Evolutionary conservation across 306 rosid genomes (phyloP).

Genomic region (Vicia faba): DNA sequence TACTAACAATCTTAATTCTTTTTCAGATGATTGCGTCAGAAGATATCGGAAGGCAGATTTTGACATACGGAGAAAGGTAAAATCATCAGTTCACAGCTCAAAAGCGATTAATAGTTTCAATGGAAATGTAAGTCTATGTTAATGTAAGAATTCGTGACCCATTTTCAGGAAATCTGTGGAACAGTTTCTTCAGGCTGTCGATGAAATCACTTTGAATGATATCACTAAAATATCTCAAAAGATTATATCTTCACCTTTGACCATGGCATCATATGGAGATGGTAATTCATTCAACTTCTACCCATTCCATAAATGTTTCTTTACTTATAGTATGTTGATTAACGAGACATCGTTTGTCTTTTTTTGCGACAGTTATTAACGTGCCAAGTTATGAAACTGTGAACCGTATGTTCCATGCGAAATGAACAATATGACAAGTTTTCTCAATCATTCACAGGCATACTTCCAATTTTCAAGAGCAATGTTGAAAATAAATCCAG

Average conservation of each 20-base stretch:
- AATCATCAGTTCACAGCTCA: not conserved
- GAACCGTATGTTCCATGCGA: conserved; percentile 63
- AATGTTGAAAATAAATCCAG: conserved; percentile 42
- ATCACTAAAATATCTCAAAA: conserved; percentile 59
- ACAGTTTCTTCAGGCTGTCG: conserved; percentile 79
- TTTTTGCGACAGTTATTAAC: conserved; percentile 58
- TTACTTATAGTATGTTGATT: not conserved
- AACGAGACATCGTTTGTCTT: not conserved
- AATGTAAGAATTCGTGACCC: not conserved
- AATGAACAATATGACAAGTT: conserved; percentile 46
- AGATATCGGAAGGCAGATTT: conserved; percentile 94
- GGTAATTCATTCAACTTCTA: conserved; percentile 49
- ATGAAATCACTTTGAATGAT: conserved; percentile 73
- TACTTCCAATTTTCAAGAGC: conserved; percentile 36
- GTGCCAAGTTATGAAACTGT: conserved; percentile 87
- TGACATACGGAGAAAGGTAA: conserved; percentile 96
- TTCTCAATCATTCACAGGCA: conserved; percentile 1
- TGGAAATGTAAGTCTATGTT: conserved; percentile 7
- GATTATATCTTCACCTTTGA: conserved; percentile 88
- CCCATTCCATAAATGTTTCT: conserved; percentile 7
- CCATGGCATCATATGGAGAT: conserved; percentile 92
- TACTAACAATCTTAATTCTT: conserved; percentile 6
- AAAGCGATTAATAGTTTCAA: not conserved
- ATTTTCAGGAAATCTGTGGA: conserved; percentile 85
- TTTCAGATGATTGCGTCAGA: conserved; percentile 87